Percentiles rank a stretch among this genome's conserved stretches.
These are phyloP conservation scores for Paxillus involutus DNA, from an alignment of 768 basidiomycete species.

Conservation along the genomic window DNA sequence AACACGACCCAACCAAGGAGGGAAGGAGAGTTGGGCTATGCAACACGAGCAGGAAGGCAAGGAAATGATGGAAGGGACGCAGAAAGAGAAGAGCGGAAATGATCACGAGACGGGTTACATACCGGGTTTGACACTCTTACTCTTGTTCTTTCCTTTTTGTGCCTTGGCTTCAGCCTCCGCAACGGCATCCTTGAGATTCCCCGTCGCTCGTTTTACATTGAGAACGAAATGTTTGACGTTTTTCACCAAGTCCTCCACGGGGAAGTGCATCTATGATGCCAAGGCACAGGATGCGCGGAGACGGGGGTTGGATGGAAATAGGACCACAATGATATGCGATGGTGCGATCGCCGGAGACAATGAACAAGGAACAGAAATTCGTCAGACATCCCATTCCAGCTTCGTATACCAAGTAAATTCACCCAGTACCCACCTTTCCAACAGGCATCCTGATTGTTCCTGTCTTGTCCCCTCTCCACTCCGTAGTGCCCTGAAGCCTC, in stretches of 20 bases:
- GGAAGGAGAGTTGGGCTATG: neutral
- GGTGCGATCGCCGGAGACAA: neutral
- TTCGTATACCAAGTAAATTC: neutral
- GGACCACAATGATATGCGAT: neutral
- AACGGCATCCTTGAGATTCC: constrained; percentile 55
- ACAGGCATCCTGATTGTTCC: constrained; percentile 85
- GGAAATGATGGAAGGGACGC: neutral
- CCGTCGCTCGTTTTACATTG: constrained; percentile 73
- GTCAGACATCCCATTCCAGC: neutral
- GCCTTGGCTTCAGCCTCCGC: constrained; percentile 39
- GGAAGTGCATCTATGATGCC: constrained; percentile 63
- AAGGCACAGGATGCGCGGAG: too few species aligned
- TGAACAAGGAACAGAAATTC: neutral
- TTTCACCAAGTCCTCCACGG: constrained; percentile 70
- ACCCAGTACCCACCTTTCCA: constrained; percentile 55
- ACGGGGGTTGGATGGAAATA: neutral
- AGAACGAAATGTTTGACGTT: constrained; percentile 78
- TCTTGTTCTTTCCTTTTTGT: constrained; percentile 36
- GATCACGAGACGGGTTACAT: constrained; percentile 7
- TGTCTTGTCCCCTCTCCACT: constrained; percentile 90
- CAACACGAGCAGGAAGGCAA: too few species aligned
- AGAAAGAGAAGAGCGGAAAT: neutral
- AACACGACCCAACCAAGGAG: neutral
- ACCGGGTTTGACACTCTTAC: constrained; percentile 48
- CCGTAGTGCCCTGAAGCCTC: constrained; percentile 75